Base-by-base conservation (phyloP, 73 alveolate genomes). In the Symbiodinium natans region DNA sequence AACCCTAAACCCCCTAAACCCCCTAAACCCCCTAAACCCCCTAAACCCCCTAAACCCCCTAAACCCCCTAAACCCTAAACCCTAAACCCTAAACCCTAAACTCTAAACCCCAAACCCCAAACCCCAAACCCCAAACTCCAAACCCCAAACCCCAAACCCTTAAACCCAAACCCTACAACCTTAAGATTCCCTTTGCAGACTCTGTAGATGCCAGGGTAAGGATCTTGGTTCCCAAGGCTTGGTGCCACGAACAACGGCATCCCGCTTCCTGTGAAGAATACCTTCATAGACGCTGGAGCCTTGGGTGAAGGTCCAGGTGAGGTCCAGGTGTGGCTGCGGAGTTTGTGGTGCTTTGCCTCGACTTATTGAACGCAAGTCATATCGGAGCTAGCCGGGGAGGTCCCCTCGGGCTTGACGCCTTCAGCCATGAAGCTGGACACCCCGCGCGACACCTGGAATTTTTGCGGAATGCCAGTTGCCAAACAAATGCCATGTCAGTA, bases 351-450 rank as follows among this genome's bases (percentile, higher is more conserved):
- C 77, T 29, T 2, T 31, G 84, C 84, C 10, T 0, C 42, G 83
- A 29, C 7, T 10, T 33, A 9, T 31, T 15, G 83, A 10, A 31
- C 17, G 43, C 84, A 59, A 13, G 3, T 4, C 36, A 48, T 17
- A 48, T 48, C 33, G 17, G 75, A 6, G 27, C 5, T 5, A 5
- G 38, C 33, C 36, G 29, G 82, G 13, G 36, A 74, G 84, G 84
- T 74, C 11, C 84, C 84, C 29, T 74, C 84, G 4, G 84, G 84
- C 40, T 23, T 74, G 43, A 74, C 84, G 84, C 84, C 84, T 29
- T 74, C 84, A 34, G 84, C 84, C n/a, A 74, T 74, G 84, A 74
- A 74, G 84, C 25, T 74, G 84, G 84, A 74, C 84, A 74, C 40
- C n/a, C 84, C 84, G 84, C 31, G 84, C 41, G 40, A 74, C 23